phyloP scores from a whole-genome alignment of 345 rosid genomes.

The Acer campestre region DNA sequence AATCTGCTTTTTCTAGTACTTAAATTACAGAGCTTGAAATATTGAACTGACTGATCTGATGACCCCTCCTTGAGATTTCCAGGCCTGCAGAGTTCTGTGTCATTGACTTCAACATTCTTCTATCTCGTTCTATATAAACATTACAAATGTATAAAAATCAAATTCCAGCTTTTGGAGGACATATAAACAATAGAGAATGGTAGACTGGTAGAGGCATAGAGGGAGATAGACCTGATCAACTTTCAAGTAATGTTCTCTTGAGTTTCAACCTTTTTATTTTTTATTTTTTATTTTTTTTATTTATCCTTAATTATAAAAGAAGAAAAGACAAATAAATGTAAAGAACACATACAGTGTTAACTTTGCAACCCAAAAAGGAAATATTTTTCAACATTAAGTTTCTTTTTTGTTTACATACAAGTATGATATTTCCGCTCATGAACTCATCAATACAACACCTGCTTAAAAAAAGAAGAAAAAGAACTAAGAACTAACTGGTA shows the following conservation, averaged over 20 bases:
- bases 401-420: constrained; percentile 32
- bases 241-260: constrained; percentile 2
- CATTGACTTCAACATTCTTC: constrained; percentile 5
- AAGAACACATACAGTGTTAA: not conserved
- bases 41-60: not conserved
- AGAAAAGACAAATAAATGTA: no score
- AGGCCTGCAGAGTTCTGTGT: not conserved
- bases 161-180: not conserved
- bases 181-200: not conserved
- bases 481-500: not conserved
- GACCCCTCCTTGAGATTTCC: not conserved
- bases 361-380: not conserved
- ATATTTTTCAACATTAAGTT: constrained; percentile 3
- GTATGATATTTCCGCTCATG: constrained; percentile 25
- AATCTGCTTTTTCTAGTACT: not conserved
- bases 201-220: no score
- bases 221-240: constrained; percentile 6
- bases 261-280: no score
- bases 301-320: not conserved
- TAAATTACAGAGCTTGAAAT: not conserved
- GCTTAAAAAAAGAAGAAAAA: not conserved
- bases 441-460: constrained; percentile 14
- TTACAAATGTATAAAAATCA: not conserved
- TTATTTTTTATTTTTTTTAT: no score
- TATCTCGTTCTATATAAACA: not conserved